These are phyloP conservation scores for Blepharisma japonicum DNA, from an alignment of 73 alveolate genomes.

Conservation along the genomic window DNA sequence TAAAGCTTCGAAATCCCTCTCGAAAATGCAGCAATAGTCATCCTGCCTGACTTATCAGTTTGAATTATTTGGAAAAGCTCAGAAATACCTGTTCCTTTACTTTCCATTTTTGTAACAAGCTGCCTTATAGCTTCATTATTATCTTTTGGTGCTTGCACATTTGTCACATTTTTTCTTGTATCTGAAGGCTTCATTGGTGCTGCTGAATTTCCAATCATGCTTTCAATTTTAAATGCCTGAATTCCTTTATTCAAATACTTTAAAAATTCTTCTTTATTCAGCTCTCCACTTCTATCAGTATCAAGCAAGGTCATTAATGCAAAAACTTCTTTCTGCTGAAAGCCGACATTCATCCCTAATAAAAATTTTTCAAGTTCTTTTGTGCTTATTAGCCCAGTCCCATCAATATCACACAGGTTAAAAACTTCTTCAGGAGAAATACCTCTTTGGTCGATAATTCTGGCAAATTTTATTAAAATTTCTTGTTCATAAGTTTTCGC, in stretches of 20 bases:
- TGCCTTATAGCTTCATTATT: no score
- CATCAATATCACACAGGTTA: conserved; percentile 50
- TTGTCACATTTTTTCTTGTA: no score
- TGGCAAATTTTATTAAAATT: conserved; percentile 39
- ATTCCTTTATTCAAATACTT: conserved; percentile 7
- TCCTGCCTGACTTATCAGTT: no score
- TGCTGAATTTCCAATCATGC: no score
- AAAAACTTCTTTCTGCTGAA: conserved; percentile 48
- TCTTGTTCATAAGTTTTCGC: conserved; percentile 42
- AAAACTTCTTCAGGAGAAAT: conserved; percentile 38
- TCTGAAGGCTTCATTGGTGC: no score
- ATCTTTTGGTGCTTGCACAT: no score
- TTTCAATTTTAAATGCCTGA: conserved; percentile 6
- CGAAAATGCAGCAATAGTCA: no score
- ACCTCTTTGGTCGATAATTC: conserved; percentile 30
- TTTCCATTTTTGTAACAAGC: no score
- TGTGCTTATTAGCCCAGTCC: conserved; percentile 31
- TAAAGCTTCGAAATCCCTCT: no score
- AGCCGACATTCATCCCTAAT: conserved; percentile 48
- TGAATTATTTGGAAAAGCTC: no score
- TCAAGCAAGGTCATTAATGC: conserved; percentile 48
- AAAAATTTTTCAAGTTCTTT: conserved; percentile 44
- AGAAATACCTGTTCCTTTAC: no score
- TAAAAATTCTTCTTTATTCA: conserved; percentile 8
- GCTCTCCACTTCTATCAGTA: background rate